Conservation (phyloP, 352 stramenopile species). For the Pythium folliculosum region DNA sequence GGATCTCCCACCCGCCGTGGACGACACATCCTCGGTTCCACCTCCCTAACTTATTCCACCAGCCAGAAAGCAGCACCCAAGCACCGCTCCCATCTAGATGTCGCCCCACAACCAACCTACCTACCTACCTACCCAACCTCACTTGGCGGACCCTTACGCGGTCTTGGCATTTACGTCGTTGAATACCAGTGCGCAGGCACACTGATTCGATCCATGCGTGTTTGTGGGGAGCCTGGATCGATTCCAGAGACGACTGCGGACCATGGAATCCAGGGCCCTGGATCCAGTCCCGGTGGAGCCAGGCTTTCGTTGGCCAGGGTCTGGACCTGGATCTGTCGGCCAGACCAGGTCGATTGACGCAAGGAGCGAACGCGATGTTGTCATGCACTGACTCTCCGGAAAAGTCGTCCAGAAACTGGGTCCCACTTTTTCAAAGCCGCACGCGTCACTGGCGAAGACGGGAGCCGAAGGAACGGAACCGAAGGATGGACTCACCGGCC, state of each 20-base stretch:
- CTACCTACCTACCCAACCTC: too few relatives aligned
- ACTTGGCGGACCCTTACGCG: neutral
- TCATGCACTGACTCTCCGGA: neutral
- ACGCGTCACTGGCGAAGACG: neutral
- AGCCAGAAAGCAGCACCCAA: neutral
- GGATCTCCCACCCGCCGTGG: neutral
- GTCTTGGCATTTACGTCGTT: neutral
- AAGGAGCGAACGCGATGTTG: neutral
- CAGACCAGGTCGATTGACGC: neutral
- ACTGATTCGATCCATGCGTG: constrained; percentile 9
- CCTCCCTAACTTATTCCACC: neutral
- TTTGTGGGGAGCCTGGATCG: neutral
- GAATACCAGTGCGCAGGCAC: constrained; percentile 17
- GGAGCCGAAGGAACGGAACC: too few relatives aligned
- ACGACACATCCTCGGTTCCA: neutral
- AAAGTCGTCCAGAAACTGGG: neutral
- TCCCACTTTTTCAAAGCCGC: neutral
- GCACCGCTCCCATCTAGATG: neutral
- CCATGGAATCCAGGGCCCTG: too few relatives aligned
- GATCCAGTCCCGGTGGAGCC: too few relatives aligned
- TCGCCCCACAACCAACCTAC: neutral
- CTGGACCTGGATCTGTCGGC: neutral
- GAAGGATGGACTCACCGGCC: neutral
- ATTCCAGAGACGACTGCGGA: neutral
- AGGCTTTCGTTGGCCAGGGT: too few relatives aligned